These are phyloP conservation scores for Carex sylvatica DNA, from an alignment of 202 grass and related monocot genomes.

Conservation along the genomic window DNA sequence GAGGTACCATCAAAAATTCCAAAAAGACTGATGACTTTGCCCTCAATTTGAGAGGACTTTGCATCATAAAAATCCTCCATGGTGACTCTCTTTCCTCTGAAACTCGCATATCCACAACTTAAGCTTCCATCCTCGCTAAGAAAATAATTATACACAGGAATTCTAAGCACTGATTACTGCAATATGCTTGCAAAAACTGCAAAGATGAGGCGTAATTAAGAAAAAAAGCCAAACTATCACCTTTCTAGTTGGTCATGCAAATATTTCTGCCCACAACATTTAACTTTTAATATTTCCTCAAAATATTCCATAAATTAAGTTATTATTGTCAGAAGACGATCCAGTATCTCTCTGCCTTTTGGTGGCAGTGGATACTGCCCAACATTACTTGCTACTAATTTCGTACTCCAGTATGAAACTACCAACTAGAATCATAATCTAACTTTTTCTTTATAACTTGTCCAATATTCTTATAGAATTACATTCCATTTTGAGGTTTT, in stretches of 20 bases:
- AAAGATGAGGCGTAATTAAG: neutral
- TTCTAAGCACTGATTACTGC: neutral
- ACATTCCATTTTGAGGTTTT: neutral
- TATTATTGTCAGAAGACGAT: neutral
- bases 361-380: neutral
- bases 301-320: neutral
- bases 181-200: conserved; percentile 7
- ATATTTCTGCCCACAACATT: neutral
- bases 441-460: neutral
- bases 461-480: neutral
- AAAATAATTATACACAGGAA: conserved; percentile 26
- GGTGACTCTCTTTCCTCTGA: conserved; percentile 67
- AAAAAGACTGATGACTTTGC: conserved; percentile 59
- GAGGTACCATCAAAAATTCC: conserved; percentile 83
- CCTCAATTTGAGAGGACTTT: conserved; percentile 53
- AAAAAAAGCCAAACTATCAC: neutral
- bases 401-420: neutral
- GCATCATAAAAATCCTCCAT: conserved; percentile 87
- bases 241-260: neutral
- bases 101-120: conserved; percentile 76
- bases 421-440: neutral
- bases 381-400: conserved; percentile 1
- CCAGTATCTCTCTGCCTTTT: neutral
- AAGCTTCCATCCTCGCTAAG: conserved; percentile 70
- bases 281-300: neutral